Conservation (phyloP, 345 rosid genomes). For the Nasturtium officinale region DNA sequence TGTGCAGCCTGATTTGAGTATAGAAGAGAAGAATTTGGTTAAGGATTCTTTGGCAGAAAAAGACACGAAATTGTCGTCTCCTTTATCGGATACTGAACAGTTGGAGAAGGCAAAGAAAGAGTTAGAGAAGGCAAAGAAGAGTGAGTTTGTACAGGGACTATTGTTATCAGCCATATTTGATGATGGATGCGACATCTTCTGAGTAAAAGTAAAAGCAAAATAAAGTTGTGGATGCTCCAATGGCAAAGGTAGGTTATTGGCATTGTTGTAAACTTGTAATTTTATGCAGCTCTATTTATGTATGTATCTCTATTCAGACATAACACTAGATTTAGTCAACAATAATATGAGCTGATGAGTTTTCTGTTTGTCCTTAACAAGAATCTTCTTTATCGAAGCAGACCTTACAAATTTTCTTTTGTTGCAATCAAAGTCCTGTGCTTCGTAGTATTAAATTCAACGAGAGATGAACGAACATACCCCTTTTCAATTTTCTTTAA, state of each 20-base stretch:
- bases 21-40: background rate
- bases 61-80: conserved; percentile 29
- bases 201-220: background rate
- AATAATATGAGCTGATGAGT: conserved; percentile 14
- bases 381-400: background rate
- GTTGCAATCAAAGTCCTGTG: background rate
- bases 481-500: too few species aligned
- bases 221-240: conserved; percentile 17
- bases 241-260: conserved; percentile 23
- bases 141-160: conserved; percentile 69
- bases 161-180: conserved; percentile 61
- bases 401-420: background rate
- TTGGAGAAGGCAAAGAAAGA: conserved; percentile 61
- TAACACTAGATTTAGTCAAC: background rate
- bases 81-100: conserved; percentile 57
- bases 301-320: conserved; percentile 19
- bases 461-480: too few species aligned
- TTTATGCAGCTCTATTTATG: conserved; percentile 22
- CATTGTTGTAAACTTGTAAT: conserved; percentile 27
- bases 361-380: conserved; percentile 3
- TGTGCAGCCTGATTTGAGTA: conserved; percentile 29
- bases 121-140: conserved; percentile 62
- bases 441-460: background rate
- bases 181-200: conserved; percentile 38
- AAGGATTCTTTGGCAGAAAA: background rate